Evolutionary conservation across 106 monocot species (phyloP), one percentile per base, ranked within the genome.

Genomic region (Ottelia alismoides): DNA sequence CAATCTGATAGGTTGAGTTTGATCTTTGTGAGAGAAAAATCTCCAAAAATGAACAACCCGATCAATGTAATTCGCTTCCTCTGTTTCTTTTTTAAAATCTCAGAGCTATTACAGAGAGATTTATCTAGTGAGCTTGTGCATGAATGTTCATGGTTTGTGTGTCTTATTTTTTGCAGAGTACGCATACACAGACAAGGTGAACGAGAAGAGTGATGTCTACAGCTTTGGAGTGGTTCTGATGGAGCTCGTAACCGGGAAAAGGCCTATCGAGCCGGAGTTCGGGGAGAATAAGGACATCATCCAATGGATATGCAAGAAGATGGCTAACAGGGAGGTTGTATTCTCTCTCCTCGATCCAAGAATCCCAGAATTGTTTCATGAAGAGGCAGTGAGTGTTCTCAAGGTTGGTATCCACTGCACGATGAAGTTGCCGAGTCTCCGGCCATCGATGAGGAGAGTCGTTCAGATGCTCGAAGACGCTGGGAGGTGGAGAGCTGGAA

Each of bases 211-310:
- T 28, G 69, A 61, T 47, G 61, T 62, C 9, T 70, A 70, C 69
- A 55, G 69, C 61, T 70, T 70, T 24, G 69, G 69, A 2, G 54
- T 70, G 45, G 69, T 70, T 29, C 28, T 62, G 9, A 45, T 70
- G 48, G 70, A 70, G 63, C 28, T 63, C 20, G 70, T 55, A 47
- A 70, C 63, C 0, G 62, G 70, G 48, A 55, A 28, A 26, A 47
- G n/a, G 47, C 70, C 70, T 1, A 57, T 70, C 20, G 70, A 70
- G 50, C 30, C 31, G 12, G 70, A 70, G 31, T 70, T 46, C 63
- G 56, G 63, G 2, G 70, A 70, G 31, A 61, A 54, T 47, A 55
- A 31, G 43, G 63, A 70, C 31, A 70, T 70, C 18, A 56, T 63
- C 26, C 25, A 61, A 21, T 70, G 56, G 70, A 56, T 63, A 1